Percentiles rank a stretch among this genome's conserved stretches.
Evolutionary conservation across 1,139 yeast genomes (phyloP).

Genomic region (Eremothecium gossypii): DNA sequence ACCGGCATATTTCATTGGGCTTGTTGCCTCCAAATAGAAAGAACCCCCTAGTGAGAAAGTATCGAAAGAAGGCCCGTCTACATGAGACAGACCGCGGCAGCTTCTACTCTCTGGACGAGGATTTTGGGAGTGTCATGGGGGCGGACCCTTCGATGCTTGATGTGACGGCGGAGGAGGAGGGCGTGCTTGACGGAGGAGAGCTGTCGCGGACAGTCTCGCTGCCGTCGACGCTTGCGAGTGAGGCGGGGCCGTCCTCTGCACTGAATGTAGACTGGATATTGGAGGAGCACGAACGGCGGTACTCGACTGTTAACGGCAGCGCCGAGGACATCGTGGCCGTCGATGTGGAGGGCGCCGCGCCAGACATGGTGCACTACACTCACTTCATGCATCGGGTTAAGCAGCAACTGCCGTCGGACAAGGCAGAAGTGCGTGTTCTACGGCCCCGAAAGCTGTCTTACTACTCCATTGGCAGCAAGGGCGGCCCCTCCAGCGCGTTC

Average conservation of each 20-base stretch:
- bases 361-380: conserved; percentile 28
- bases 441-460: conserved; percentile 19
- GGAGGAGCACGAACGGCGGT: conserved; percentile 58
- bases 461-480: conserved; percentile 26
- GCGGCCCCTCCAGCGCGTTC: conserved; percentile 28
- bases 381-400: conserved; percentile 34
- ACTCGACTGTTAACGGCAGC: conserved; percentile 32
- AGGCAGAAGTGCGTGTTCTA: conserved; percentile 15
- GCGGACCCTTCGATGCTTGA: conserved; percentile 26
- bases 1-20: conserved; percentile 38
- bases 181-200: conserved; percentile 37
- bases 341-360: conserved; percentile 14
- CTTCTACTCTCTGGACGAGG: conserved; percentile 41
- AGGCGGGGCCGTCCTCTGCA: conserved; percentile 40
- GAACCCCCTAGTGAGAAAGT: conserved; percentile 56
- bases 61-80: conserved; percentile 20
- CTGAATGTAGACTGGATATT: conserved; percentile 54
- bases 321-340: conserved; percentile 19
- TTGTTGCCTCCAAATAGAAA: conserved; percentile 59
- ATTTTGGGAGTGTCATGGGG: conserved; percentile 25
- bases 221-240: conserved; percentile 49
- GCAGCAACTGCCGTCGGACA: conserved; percentile 24
- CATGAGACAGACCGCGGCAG: conserved; percentile 50
- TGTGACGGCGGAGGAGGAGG: conserved; percentile 35
- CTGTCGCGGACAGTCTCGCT: conserved; percentile 40